phyloP scores from a whole-genome alignment of 208 protist genomes.

The Leishmania tarentolae region DNA sequence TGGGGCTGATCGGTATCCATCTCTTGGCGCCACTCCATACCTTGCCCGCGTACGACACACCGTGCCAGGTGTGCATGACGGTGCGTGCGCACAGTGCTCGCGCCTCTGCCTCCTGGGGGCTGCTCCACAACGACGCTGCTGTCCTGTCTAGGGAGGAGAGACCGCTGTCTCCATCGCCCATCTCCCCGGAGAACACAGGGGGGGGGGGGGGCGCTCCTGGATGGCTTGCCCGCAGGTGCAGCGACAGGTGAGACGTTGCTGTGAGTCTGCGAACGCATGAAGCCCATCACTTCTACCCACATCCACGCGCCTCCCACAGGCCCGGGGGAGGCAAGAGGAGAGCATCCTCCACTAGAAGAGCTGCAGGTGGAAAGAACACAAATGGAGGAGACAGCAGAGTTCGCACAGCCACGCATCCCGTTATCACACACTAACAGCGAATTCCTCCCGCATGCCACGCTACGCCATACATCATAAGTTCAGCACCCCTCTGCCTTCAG shows the following conservation, averaged over 20 bases:
- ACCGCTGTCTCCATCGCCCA: background rate
- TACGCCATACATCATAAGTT: background rate
- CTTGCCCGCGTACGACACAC: background rate
- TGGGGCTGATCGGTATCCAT: background rate
- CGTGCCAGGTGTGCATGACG: background rate
- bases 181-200: background rate
- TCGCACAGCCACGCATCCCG: background rate
- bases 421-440: background rate
- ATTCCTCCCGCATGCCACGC: too few species aligned
- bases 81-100: background rate
- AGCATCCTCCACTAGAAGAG: too few species aligned
- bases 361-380: background rate
- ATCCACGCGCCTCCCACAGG: background rate
- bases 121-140: background rate
- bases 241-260: background rate
- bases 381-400: background rate
- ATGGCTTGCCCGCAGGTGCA: background rate
- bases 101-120: background rate
- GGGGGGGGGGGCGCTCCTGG: background rate
- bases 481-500: fast-evolving
- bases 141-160: too few species aligned
- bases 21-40: background rate
- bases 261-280: background rate
- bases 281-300: background rate
- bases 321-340: background rate